These are phyloP conservation scores for Austroboletus eburneus DNA, from an alignment of 768 basidiomycete genomes.

Conservation along the genomic window DNA sequence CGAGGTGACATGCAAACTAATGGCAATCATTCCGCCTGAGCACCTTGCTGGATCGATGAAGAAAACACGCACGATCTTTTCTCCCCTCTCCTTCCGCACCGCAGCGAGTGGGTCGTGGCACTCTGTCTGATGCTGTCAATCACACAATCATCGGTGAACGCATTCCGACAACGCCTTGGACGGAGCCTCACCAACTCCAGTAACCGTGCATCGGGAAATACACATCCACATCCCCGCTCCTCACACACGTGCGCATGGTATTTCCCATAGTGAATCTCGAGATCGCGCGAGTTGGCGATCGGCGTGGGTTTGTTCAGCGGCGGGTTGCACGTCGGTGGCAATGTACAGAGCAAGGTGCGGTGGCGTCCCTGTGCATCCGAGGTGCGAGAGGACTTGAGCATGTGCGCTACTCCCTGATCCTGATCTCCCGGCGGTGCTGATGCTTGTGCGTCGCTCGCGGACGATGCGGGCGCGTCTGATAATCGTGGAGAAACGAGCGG, in stretches of 20 bases:
- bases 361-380: slow-evolving; percentile 19
- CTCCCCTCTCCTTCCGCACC: slow-evolving; percentile 70
- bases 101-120: slow-evolving; percentile 85
- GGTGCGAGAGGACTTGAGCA: slow-evolving; percentile 32
- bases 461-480: slow-evolving; percentile 34
- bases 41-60: slow-evolving; percentile 12
- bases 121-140: slow-evolving; percentile 71
- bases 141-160: not conserved
- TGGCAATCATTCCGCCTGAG: not conserved
- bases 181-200: slow-evolving; percentile 81
- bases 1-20: slow-evolving; percentile 78
- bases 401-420: slow-evolving; percentile 23
- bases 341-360: slow-evolving; percentile 58
- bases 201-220: slow-evolving; percentile 80
- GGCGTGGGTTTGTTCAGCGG: slow-evolving; percentile 52
- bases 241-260: slow-evolving; percentile 85
- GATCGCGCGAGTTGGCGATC: slow-evolving; percentile 61
- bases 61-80: slow-evolving; percentile 62
- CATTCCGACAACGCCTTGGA: too few relatives aligned
- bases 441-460: slow-evolving; percentile 18
- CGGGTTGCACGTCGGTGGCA: slow-evolving; percentile 79
- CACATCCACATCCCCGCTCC: slow-evolving; percentile 61
- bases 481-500: slow-evolving; percentile 23
- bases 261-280: slow-evolving; percentile 79
- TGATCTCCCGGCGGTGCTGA: slow-evolving; percentile 1